Evolutionary conservation across 352 stramenopile genomes (phyloP), one percentile per base, ranked within the genome.

Genomic region (Blastocystis sp.): DNA sequence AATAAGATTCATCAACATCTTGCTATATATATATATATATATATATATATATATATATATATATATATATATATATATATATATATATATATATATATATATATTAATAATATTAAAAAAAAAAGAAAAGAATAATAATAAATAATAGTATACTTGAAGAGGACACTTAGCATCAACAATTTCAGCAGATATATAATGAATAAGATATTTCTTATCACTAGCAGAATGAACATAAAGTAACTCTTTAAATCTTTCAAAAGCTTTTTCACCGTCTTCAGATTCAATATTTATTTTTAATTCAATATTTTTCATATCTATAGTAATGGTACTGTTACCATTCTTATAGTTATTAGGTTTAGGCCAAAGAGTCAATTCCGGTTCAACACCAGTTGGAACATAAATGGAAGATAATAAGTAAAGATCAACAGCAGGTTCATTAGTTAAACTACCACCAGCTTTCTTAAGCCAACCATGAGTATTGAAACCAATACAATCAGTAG

Each of bases 1-100:
- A 40, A 42, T 72, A 72, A 24, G 23, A 55, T 55, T 72, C 67
- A 33, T 72, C 65, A n/a, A n/a, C n/a, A n/a, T n/a, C 21, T 56
- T 66, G n/a, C 36, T 18, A 25, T 25, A 49, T 40, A 34, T 49
- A 2, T 33, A n/a, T 24, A n/a, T 16, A 54, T 5, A 2, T 7
- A 1, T 2, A 4, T 32, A 16, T 41, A 10, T 0, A 49, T 37
- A 5, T 6, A 5, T 0, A 18, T 49, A 36, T 9, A 31, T 40
- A 28, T 49, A 59, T 2, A 13, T 24, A 1, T 23, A 36, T 11
- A n/a, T 10, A 4, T 55, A 21, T 10, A 49, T 34, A 16, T 44
- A 25, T 11, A 59, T 1, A 2, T 45, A 27, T 16, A 59, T 55
- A 4, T 6, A 4, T 10, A 59, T 18, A 10, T 59, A 36, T 11